Base-by-base conservation (phyloP, 1,139 yeast genomes). In the Magnusiomyces fungicola region DNA sequence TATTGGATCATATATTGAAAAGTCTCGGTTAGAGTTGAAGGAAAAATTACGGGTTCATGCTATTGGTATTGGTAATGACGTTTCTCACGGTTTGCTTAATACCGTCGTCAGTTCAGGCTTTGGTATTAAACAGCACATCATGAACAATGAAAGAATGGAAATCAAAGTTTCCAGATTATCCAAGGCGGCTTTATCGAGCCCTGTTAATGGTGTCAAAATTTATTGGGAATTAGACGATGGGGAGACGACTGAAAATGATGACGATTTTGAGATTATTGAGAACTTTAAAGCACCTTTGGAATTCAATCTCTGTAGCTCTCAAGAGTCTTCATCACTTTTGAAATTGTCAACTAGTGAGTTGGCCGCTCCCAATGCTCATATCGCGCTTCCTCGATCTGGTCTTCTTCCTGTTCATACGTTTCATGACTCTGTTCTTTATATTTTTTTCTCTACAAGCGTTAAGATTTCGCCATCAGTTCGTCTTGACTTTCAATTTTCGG, bases 21-120 rank as follows among this genome's bases (percentile, higher is more conserved):
- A 25, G 9, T 27, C 52, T 5, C 22, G 19, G 2, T 36, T 39
- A 39, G 37, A 30, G n/a, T 23, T 24, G n/a, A n/a, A 33, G 7
- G 41, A 21, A 14, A 41, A 22, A 5, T 10, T 30, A 7, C 38
- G 52, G 18, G 41, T 50, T 19, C 45, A 47, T 38, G 16, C 48
- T 3, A 27, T 50, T 14, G 50, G 52, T n/a, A 24, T 50, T n/a
- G 52, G 52, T 12, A 34, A 47, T 36, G 18, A 14, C 21, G 52
- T 46, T 27, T 50, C 52, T 6, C 50, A 47, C 25, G 50, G 43
- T 1, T 37, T 50, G 23, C 27, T 47, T n/a, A 43, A 47, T 18
- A n/a, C 34, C 4, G n/a, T 50, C n/a, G 48, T 46, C 3, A 10
- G 16, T 1, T 33, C 39, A 5, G 52, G 52, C 10, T 24, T 37